A percentile compares a stretch with the other conserved stretches of the same genome.
These are phyloP conservation scores for Metschnikowia colocasiae DNA, from an alignment of 805 yeast genomes.

Conservation along the genomic window DNA sequence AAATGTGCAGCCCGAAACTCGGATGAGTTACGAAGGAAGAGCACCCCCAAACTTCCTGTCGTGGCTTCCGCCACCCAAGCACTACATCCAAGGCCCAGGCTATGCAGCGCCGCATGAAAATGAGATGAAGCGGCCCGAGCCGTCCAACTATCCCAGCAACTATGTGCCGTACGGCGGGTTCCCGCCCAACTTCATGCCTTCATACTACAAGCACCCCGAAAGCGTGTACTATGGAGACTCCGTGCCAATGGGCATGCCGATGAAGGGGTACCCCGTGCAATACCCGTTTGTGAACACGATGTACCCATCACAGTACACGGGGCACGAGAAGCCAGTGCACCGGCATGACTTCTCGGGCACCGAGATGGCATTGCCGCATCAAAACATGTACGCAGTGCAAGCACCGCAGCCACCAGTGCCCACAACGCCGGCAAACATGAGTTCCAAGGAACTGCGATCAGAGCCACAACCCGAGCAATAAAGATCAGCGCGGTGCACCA, in stretches of 20 bases:
- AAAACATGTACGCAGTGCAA: not conserved
- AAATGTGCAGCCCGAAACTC: not conserved
- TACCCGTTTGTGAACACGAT: slow-evolving; percentile 7
- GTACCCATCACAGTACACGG: slow-evolving; percentile 1
- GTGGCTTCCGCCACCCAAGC: slow-evolving; percentile 6
- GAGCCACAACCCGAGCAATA: not conserved
- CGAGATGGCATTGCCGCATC: not conserved
- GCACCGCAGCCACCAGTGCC: not conserved
- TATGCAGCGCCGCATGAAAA: not conserved
- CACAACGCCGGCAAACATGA: not conserved
- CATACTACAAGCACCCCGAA: slow-evolving; percentile 5
- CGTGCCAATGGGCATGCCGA: slow-evolving; percentile 4
- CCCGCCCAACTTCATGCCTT: slow-evolving; percentile 3
- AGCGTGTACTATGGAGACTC: slow-evolving; percentile 6
- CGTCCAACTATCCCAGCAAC: not conserved
- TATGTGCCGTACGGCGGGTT: slow-evolving; percentile 4
- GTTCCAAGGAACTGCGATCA: not conserved
- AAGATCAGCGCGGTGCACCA: too few species aligned
- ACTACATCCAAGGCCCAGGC: slow-evolving; percentile 2
- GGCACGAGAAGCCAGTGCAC: not conserved
- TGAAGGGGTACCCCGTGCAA: slow-evolving; percentile 1
- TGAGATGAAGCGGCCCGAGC: slow-evolving; percentile 3
- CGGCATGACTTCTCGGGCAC: not conserved
- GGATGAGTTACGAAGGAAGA: not conserved
- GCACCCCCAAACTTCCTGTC: not conserved